A percentile compares a stretch with the other conserved stretches of the same genome.
Conservation (phyloP, 1,139 yeast genomes). For the Suhomyces chickasaworum region DNA sequence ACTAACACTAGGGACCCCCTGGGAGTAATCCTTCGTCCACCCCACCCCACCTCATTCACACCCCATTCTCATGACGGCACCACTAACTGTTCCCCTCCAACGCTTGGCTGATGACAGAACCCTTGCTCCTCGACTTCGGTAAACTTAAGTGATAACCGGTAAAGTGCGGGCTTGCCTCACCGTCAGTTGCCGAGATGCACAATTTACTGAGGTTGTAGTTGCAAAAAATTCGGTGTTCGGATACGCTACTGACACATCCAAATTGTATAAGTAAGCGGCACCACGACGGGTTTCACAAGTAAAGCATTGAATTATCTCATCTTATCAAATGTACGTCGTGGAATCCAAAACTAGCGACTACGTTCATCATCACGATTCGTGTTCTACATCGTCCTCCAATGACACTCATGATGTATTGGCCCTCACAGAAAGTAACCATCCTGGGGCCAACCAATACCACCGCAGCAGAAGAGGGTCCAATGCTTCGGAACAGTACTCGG, state of each 20-base stretch:
- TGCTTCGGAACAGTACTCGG: slow-evolving; percentile 25
- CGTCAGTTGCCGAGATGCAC: slow-evolving; percentile 19
- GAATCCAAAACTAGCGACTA: slow-evolving; percentile 9
- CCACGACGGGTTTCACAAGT: background rate
- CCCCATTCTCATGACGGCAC: background rate
- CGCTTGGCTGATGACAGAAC: background rate
- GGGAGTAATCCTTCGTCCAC: background rate
- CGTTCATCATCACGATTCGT: slow-evolving; percentile 7
- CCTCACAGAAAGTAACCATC: slow-evolving; percentile 10
- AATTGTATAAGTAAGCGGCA: background rate
- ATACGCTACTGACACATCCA: background rate
- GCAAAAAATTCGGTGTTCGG: slow-evolving; percentile 7
- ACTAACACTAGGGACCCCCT: too few species aligned
- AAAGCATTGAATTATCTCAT: background rate
- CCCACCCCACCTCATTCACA: background rate
- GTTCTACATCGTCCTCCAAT: slow-evolving; percentile 15
- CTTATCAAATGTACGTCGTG: background rate
- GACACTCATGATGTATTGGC: slow-evolving; percentile 9
- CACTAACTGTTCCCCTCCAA: background rate
- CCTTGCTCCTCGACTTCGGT: background rate
- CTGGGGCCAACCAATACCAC: background rate
- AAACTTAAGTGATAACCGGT: background rate
- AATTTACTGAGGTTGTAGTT: background rate
- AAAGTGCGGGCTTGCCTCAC: background rate
- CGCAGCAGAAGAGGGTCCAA: slow-evolving; percentile 18